Percentiles rank a stretch among this genome's conserved stretches.
Evolutionary conservation across 1,284 basidiomycete species (phyloP).

Genomic region (Cutaneotrichosporon spelunceum): DNA sequence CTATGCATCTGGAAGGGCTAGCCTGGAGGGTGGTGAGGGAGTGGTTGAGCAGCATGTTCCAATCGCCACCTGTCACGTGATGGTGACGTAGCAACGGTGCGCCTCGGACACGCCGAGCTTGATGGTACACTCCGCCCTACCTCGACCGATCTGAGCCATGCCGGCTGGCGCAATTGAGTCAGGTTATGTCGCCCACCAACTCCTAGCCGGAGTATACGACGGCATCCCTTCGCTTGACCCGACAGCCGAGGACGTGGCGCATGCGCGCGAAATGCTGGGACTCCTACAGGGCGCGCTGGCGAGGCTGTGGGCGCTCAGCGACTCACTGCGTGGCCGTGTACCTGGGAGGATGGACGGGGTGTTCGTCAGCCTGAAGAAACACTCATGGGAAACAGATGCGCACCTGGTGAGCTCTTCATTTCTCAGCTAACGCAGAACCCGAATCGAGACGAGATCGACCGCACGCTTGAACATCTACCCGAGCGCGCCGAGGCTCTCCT

Average conservation of each 20-base stretch:
- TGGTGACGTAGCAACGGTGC: neutral
- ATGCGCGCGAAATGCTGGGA: neutral
- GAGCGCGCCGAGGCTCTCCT: neutral
- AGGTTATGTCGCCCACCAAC: constrained; percentile 20
- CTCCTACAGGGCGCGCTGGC: neutral
- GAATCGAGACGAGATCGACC: neutral
- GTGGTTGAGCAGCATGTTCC: no score
- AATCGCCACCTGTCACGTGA: neutral
- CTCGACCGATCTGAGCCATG: neutral
- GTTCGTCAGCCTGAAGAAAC: neutral
- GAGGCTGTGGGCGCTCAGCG: neutral
- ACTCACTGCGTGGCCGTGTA: neutral
- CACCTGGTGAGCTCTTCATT: neutral
- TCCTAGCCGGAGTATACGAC: constrained; percentile 7
- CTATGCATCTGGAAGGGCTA: no score
- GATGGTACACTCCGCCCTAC: neutral
- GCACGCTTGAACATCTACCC: neutral
- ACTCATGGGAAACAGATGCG: neutral
- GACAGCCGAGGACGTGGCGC: neutral
- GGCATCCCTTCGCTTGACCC: constrained; percentile 3
- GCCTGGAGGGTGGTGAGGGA: no score
- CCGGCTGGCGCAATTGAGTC: constrained; percentile 1
- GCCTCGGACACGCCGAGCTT: neutral
- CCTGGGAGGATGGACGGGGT: neutral
- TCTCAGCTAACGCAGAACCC: neutral